Evolutionary conservation across 257 asterid genomes (phyloP), one percentile per base, ranked within the genome.

Genomic region (Cinchona pubescens): DNA sequence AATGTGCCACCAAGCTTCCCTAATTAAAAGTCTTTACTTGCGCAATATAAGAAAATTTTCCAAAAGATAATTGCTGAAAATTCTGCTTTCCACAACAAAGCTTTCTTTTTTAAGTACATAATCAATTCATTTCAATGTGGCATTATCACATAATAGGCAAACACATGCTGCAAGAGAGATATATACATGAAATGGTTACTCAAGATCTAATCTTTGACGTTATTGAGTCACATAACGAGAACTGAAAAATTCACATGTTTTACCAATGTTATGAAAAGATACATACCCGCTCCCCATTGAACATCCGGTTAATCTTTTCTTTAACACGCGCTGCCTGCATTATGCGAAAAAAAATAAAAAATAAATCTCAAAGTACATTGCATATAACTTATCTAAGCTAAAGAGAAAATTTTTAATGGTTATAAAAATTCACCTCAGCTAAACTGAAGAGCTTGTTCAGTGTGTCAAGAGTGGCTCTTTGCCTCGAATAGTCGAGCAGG

Each of bases 231-330:
- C 14, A 69, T 4, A 27, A 46, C 0, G 46, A 69, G 29, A 51
- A 48, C 3, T 0, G n/a, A n/a, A 3, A 1, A 21, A 21, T 32
- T 18, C 19, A 62, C 60, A 69, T 73, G 78, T 25, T 59, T 21
- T 70, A n/a, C 40, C 56, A 15, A 60, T 69, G 60, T 71, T 14
- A 67, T 0, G 69, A 69, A 71, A 64, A 56, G 49, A 62, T 72
- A 82, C 96, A 90, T 83, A 95, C 98, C 48, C 85, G 91, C 79
- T 92, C 99, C 72, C 98, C 99, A 67, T 79, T 88, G 86, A 95
- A 92, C 98, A 95, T 92, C 77, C 89, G 74, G 79, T 83, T 74
- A 65, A 95, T 87, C 91, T 95, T 92, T 78, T 88, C 94, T 84
- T 87, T 92, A 83, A 95, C 86, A 82, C 73, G 90, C 62, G 97